These are phyloP conservation scores for Colletotrichum eremochloae DNA, from an alignment of 2,329 filamentous ascomycete species.

Conservation along the genomic window DNA sequence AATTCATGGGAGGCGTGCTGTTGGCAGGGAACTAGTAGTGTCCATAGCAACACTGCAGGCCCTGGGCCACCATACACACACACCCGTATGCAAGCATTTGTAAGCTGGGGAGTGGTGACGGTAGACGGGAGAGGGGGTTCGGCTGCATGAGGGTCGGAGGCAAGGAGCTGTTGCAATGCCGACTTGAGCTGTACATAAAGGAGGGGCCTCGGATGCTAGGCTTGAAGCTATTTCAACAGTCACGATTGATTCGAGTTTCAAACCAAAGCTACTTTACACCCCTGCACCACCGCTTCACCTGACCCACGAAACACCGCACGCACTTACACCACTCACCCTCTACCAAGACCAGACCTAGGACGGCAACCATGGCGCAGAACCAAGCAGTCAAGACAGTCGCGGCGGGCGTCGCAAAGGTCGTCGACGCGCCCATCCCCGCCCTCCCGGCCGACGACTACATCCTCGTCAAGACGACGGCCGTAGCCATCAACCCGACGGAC, in stretches of 20 bases:
- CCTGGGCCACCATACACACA: not conserved
- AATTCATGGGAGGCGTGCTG: not conserved
- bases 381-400: conserved; percentile 41
- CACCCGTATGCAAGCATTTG: conserved; percentile 27
- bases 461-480: conserved; percentile 53
- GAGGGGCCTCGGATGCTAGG: not conserved
- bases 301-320: not conserved
- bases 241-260: not conserved
- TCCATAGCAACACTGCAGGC: not conserved
- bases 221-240: not conserved
- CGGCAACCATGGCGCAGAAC: conserved; percentile 37
- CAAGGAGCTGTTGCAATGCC: conserved; percentile 3
- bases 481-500: conserved; percentile 55
- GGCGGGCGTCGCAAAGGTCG: conserved; percentile 47
- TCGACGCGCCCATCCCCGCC: conserved; percentile 45
- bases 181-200: not conserved
- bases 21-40: not conserved
- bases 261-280: not conserved
- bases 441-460: conserved; percentile 48
- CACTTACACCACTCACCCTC: not conserved
- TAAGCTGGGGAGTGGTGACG: conserved; percentile 30
- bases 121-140: conserved; percentile 8
- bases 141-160: not conserved
- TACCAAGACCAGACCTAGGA: not conserved
- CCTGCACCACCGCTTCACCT: not conserved